phyloP scores from a whole-genome alignment of 805 yeast species.

The Pichia californica region DNA sequence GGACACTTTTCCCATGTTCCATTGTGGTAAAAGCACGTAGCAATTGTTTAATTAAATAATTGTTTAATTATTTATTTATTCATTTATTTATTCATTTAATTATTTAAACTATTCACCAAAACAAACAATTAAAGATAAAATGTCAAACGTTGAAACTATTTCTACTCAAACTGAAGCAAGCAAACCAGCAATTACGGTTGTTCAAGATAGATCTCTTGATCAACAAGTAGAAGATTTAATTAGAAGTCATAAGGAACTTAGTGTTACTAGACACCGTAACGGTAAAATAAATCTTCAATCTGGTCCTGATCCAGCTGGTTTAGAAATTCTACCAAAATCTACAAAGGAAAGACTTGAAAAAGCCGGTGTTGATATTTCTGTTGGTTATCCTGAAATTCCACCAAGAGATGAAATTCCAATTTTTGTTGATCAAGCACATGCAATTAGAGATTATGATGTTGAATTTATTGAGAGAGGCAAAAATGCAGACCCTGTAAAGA shows the following conservation, averaged over 20 bases:
- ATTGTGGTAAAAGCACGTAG: no score
- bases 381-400: conserved; percentile 37
- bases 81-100: no score
- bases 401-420: conserved; percentile 28
- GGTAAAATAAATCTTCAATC: not conserved
- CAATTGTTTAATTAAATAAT: no score
- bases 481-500: conserved; percentile 36
- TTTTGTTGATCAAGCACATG: conserved; percentile 35
- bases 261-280: conserved; percentile 6
- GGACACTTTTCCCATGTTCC: no score
- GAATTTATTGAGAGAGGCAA: conserved; percentile 31
- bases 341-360: conserved; percentile 29
- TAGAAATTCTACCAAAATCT: conserved; percentile 23
- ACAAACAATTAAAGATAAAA: no score
- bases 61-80: no score
- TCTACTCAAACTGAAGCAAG: not conserved
- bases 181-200: not conserved
- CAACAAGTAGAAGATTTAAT: conserved; percentile 12
- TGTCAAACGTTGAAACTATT: no score
- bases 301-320: conserved; percentile 17
- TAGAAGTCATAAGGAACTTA: conserved; percentile 8
- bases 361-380: conserved; percentile 30
- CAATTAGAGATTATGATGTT: conserved; percentile 29
- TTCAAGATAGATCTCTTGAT: conserved; percentile 12
- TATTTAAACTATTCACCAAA: no score